Evolutionary conservation across 2,329 filamentous ascomycete genomes (phyloP).

Genomic region (Talaromyces sp.): DNA sequence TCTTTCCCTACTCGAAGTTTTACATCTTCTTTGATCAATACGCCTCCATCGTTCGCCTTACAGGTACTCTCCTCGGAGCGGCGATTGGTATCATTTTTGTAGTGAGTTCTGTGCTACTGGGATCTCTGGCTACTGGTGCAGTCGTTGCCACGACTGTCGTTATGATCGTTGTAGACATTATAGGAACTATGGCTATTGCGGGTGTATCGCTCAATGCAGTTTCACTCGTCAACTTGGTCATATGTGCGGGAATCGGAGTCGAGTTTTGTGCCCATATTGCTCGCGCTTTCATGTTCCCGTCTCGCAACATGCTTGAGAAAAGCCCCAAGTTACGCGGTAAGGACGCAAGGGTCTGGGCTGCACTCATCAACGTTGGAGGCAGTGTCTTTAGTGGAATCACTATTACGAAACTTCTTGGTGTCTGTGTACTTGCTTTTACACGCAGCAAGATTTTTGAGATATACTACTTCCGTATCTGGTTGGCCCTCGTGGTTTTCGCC

Average conservation of each 20-base stretch:
- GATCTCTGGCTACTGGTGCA: conserved; percentile 74
- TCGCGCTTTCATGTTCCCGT: conserved; percentile 92
- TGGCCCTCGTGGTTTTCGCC: conserved; percentile 85
- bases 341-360: conserved; percentile 86
- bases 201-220: conserved; percentile 91
- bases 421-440: conserved; percentile 89
- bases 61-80: conserved; percentile 73
- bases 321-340: conserved; percentile 75
- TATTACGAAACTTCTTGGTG: conserved; percentile 88
- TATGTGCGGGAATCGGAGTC: conserved; percentile 92
- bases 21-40: conserved; percentile 99
- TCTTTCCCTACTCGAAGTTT: conserved; percentile 96
- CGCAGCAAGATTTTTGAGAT: conserved; percentile 98
- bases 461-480: conserved; percentile 97
- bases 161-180: conserved; percentile 93
- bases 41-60: conserved; percentile 74
- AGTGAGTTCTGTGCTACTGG: conserved; percentile 75
- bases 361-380: conserved; percentile 88
- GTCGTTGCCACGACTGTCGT: conserved; percentile 82
- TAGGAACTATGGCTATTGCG: conserved; percentile 88
- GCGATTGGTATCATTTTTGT: conserved; percentile 82
- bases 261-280: conserved; percentile 98
- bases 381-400: conserved; percentile 97
- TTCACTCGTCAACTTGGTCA: conserved; percentile 91
- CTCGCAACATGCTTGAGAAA: conserved; percentile 73